These are phyloP conservation scores for Mucuna pruriens DNA, from an alignment of 306 rosid species.

Conservation along the genomic window DNA sequence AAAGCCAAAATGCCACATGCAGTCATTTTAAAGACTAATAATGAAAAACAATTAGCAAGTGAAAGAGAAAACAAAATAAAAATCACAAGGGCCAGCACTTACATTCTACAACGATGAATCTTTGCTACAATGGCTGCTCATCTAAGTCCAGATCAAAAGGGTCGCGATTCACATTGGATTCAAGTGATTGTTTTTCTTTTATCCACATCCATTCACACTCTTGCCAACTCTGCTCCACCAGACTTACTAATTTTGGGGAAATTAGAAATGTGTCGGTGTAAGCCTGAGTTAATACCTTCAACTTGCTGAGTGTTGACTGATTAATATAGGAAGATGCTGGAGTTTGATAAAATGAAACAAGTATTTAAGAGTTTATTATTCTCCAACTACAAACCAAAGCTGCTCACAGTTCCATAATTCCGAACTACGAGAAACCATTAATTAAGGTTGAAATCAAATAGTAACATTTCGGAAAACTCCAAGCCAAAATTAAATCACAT, in stretches of 20 bases:
- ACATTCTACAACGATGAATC: background rate
- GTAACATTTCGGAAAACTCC: background rate
- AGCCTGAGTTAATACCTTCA: slow-evolving; percentile 80
- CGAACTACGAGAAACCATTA: background rate
- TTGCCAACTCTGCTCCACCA: no score
- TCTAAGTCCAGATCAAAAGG: background rate
- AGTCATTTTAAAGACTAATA: no score
- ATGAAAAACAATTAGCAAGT: background rate
- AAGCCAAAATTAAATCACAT: background rate
- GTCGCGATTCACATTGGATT: background rate
- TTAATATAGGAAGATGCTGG: slow-evolving; percentile 84
- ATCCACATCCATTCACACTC: background rate
- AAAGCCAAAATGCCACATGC: no score
- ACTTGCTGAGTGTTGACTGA: slow-evolving; percentile 61
- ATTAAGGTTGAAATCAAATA: background rate
- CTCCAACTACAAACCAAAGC: slow-evolving; percentile 72
- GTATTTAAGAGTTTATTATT: slow-evolving; percentile 76
- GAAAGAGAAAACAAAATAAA: background rate
- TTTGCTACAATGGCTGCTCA: background rate
- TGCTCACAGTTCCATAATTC: no score
- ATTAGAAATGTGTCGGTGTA: slow-evolving; percentile 44
- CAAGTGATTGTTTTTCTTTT: background rate
- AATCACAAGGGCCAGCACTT: background rate
- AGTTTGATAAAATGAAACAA: slow-evolving; percentile 91
- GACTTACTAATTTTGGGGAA: no score